Conservation (phyloP, 768 basidiomycete species). For the Boletus eberwhitei region DNA sequence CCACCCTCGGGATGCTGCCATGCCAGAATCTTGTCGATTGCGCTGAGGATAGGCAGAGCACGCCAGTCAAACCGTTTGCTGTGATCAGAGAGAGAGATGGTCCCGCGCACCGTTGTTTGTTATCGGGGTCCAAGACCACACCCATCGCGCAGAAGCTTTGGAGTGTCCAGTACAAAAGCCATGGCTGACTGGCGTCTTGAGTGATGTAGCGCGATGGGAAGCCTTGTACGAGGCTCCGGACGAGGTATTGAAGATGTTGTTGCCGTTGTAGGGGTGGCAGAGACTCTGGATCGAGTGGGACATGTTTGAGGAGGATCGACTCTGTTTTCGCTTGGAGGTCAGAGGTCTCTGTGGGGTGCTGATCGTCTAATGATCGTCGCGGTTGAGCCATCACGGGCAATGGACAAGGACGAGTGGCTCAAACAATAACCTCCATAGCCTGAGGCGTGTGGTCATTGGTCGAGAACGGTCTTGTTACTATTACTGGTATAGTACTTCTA, state of each 20-base stretch:
- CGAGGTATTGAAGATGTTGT: constrained; percentile 72
- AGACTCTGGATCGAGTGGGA: constrained; percentile 34
- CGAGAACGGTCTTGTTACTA: not conserved
- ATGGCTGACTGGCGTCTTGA: constrained; percentile 93
- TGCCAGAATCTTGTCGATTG: constrained; percentile 73
- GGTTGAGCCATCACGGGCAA: constrained; percentile 18
- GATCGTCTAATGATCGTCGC: constrained; percentile 49
- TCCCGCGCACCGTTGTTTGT: constrained; percentile 61
- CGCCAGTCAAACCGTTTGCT: not conserved
- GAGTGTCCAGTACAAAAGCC: constrained; percentile 92
- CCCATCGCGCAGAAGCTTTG: constrained; percentile 81
- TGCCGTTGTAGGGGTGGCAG: constrained; percentile 51
- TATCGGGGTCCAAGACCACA: constrained; percentile 72
- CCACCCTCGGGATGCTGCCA: constrained; percentile 88
- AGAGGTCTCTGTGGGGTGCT: constrained; percentile 62
- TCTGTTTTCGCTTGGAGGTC: constrained; percentile 63
- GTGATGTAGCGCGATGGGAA: constrained; percentile 76
- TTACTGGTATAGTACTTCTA: not conserved
- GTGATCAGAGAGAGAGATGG: too few species aligned
- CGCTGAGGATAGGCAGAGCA: constrained; percentile 38
- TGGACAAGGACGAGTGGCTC: not conserved
- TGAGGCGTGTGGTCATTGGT: not conserved
- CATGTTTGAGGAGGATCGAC: constrained; percentile 52
- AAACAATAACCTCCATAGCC: not conserved
- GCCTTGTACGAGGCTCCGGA: constrained; percentile 68